A percentile compares a stretch with the other conserved stretches of the same genome.
Evolutionary conservation across 306 rosid genomes (phyloP).

Genomic region (Prunus armeniaca): DNA sequence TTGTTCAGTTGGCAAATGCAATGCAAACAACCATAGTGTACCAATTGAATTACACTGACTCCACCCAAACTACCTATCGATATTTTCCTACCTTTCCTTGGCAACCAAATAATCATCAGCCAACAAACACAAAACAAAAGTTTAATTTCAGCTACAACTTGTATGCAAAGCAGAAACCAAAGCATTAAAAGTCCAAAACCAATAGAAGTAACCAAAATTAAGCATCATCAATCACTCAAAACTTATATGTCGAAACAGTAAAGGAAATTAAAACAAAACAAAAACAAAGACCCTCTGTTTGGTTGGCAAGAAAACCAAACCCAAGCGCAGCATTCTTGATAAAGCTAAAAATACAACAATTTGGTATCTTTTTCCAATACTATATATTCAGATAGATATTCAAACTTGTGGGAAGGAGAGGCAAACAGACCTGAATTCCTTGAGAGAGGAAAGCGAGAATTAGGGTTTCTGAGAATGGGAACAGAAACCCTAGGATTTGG

Average conservation of each 20-base stretch:
- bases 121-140: neutral
- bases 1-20: neutral
- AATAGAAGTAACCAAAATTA: neutral
- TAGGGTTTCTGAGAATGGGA: constrained; percentile 17
- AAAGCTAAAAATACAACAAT: neutral
- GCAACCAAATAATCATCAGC: neutral
- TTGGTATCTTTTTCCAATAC: neutral
- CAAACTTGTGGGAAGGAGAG: neutral
- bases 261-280: no score
- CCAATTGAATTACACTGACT: neutral
- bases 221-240: neutral
- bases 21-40: neutral
- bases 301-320: neutral
- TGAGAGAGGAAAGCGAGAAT: constrained; percentile 3
- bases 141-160: neutral
- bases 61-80: neutral
- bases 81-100: neutral
- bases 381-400: no score
- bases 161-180: neutral
- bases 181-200: neutral
- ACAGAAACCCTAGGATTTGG: constrained; percentile 43
- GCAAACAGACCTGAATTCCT: constrained; percentile 42
- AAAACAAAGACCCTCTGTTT: neutral
- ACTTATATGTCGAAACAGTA: neutral
- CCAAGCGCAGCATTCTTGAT: neutral